Evolutionary conservation across 495 filamentous ascomycete genomes (phyloP).

Genomic region (Beverwykella pulmonaria): DNA sequence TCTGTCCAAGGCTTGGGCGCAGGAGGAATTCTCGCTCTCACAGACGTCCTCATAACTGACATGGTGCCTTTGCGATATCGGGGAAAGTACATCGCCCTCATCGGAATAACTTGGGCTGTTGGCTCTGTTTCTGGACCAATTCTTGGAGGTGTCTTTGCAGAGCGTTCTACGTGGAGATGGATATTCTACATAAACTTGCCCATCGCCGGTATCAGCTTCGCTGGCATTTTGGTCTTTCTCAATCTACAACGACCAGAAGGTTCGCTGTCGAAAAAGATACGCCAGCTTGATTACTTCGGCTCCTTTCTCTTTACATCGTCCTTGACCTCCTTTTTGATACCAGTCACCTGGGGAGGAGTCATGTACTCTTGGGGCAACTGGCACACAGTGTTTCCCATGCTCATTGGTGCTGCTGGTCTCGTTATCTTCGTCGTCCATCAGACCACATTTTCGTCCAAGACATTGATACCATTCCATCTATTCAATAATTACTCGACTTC

Average conservation of each 20-base stretch:
- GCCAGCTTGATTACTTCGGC: conserved; percentile 47
- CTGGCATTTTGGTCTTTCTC: conserved; percentile 53
- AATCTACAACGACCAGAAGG: conserved; percentile 43
- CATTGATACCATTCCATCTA: conserved; percentile 51
- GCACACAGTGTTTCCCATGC: conserved; percentile 48
- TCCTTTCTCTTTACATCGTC: conserved; percentile 49
- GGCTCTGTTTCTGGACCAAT: conserved; percentile 56
- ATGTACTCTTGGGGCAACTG: conserved; percentile 53
- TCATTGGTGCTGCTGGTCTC: conserved; percentile 23
- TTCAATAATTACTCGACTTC: neutral
- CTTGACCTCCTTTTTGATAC: conserved; percentile 53
- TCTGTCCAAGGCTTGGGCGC: conserved; percentile 71
- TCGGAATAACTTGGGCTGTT: conserved; percentile 50
- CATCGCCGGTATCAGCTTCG: conserved; percentile 51
- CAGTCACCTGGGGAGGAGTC: conserved; percentile 57
- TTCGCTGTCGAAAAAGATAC: conserved; percentile 26
- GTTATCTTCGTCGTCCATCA: conserved; percentile 25
- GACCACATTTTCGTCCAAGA: conserved; percentile 39
- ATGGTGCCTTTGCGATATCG: conserved; percentile 56
- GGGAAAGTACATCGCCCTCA: conserved; percentile 49
- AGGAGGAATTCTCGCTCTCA: conserved; percentile 64
- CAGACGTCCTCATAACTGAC: conserved; percentile 66
- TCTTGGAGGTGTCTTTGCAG: conserved; percentile 3
- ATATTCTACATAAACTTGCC: conserved; percentile 58
- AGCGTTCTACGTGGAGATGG: conserved; percentile 56